Conservation (phyloP, 192 early-diverging fungal species). For the Linnemannia zychae region DNA sequence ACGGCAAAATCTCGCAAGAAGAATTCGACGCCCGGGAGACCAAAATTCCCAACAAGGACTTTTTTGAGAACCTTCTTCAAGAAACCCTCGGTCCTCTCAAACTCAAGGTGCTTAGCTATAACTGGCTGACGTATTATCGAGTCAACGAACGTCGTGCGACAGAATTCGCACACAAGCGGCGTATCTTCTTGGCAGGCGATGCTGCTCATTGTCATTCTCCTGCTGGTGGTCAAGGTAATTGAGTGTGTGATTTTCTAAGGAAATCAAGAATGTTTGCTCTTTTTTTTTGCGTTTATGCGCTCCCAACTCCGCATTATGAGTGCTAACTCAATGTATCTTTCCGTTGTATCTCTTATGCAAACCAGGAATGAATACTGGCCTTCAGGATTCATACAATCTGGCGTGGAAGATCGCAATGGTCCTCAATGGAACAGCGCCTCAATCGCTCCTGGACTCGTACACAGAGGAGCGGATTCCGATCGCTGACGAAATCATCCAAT, state of each 20-base stretch:
- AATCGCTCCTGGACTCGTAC: constrained; percentile 55
- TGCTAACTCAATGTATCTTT: too few species aligned
- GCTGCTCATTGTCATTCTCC: constrained; percentile 49
- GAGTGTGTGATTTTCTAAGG: background rate
- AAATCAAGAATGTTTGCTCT: background rate
- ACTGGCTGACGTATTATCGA: constrained; percentile 28
- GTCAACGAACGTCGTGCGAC: constrained; percentile 24
- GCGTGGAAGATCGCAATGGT: constrained; percentile 65
- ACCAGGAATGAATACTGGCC: constrained; percentile 59
- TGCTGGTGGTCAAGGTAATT: constrained; percentile 49
- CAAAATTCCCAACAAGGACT: background rate
- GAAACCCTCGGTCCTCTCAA: background rate
- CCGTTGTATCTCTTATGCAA: background rate
- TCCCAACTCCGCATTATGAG: background rate
- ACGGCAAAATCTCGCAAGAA: background rate
- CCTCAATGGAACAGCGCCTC: constrained; percentile 36
- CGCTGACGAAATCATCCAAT: constrained; percentile 8
- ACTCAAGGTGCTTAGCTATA: background rate
- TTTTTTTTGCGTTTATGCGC: background rate
- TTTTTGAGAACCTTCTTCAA: constrained; percentile 3
- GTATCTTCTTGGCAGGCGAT: constrained; percentile 48
- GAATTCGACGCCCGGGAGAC: background rate
- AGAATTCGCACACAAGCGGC: constrained; percentile 12
- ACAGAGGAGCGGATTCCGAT: constrained; percentile 33
- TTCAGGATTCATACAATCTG: constrained; percentile 64